These are phyloP conservation scores for Curvularia spicifera DNA, from an alignment of 2,329 filamentous ascomycete species.

Conservation along the genomic window DNA sequence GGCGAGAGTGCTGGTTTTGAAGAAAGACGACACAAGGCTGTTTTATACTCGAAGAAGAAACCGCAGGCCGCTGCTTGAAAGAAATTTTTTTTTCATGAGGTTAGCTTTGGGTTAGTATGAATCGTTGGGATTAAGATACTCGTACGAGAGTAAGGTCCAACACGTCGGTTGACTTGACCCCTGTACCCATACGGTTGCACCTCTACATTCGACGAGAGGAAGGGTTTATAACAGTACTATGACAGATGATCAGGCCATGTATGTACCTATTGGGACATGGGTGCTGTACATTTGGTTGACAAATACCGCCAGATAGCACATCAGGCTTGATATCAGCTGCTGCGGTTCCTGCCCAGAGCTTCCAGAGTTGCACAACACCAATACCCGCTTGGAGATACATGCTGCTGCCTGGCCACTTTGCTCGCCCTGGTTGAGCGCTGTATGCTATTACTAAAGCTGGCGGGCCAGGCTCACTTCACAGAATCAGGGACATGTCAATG, in stretches of 20 bases:
- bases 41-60: conserved; percentile 57
- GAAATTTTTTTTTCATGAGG: background rate
- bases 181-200: background rate
- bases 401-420: background rate
- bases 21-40: conserved; percentile 71
- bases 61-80: conserved; percentile 24
- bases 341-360: background rate
- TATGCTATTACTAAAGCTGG: no score
- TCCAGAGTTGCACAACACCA: background rate
- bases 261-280: background rate
- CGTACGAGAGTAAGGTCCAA: background rate
- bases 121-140: background rate
- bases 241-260: background rate
- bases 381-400: background rate
- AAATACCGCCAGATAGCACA: background rate
- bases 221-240: no score
- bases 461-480: no score
- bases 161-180: background rate
- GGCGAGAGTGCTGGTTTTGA: conserved; percentile 73
- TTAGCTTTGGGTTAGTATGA: background rate
- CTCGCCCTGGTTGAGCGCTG: background rate
- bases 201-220: background rate
- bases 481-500: background rate
- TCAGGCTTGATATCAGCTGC: background rate
- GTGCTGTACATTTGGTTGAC: background rate